A percentile compares a stretch with the other conserved stretches of the same genome.
phyloP scores from a whole-genome alignment of 768 basidiomycete genomes.

The Brasilioporus rufonigricans region DNA sequence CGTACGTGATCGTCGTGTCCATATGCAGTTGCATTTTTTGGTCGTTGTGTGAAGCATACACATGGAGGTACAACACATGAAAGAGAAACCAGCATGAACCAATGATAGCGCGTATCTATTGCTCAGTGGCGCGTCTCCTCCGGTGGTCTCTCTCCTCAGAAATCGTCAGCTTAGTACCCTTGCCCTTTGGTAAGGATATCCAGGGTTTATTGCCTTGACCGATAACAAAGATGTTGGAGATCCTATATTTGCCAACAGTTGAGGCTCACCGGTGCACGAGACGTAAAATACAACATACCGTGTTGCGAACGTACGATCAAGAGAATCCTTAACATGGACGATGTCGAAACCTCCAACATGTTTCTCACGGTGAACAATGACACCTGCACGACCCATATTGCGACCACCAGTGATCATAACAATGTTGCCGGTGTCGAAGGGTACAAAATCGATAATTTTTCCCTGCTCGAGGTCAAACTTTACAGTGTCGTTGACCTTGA shows the following conservation, averaged over 20 bases:
- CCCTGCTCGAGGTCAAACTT: conserved; percentile 94
- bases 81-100: conserved; percentile 2
- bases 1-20: not conserved
- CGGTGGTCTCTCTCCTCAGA: conserved; percentile 93
- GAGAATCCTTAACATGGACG: conserved; percentile 93
- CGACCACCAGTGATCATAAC: conserved; percentile 98
- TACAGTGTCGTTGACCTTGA: conserved; percentile 96
- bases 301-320: conserved; percentile 96
- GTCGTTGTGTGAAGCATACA: conserved; percentile 17
- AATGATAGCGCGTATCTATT: conserved; percentile 40
- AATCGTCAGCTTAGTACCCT: conserved; percentile 97
- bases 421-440: conserved; percentile 97
- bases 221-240: conserved; percentile 97
- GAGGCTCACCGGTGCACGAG: not conserved
- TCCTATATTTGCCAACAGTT: conserved; percentile 42
- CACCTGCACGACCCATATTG: conserved; percentile 98
- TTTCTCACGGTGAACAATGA: conserved; percentile 95
- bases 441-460: conserved; percentile 90
- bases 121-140: conserved; percentile 77
- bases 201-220: conserved; percentile 95
- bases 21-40: conserved; percentile 21
- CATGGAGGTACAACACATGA: conserved; percentile 17
- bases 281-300: conserved; percentile 54
- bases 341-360: conserved; percentile 99
- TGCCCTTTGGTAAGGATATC: conserved; percentile 96